These are phyloP conservation scores for Claviceps sp. DNA, from an alignment of 2,329 filamentous ascomycete genomes.

Conservation along the genomic window DNA sequence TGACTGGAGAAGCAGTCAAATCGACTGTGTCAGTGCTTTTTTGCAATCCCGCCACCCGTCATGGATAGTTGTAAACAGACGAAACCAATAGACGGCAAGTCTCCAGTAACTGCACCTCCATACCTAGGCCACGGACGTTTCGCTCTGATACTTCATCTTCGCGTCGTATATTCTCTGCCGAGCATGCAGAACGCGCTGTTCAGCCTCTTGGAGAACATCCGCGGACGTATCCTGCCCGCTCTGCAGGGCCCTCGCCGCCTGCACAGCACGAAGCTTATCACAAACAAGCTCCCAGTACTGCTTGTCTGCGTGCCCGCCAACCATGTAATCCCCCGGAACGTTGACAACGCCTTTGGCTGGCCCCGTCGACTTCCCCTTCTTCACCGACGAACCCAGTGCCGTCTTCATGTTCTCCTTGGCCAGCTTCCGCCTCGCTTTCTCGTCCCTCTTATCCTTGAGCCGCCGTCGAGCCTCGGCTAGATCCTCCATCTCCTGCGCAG, in stretches of 20 bases:
- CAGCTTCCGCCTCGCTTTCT: slow-evolving; percentile 24
- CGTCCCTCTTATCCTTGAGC: slow-evolving; percentile 27
- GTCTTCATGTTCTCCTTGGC: slow-evolving; percentile 22
- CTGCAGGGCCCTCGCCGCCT: slow-evolving; percentile 20
- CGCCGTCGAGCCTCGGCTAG: slow-evolving; percentile 23
- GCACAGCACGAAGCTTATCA: slow-evolving; percentile 27
- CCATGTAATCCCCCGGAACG: slow-evolving; percentile 23
- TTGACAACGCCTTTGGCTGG: slow-evolving; percentile 21
- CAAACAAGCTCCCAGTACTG: slow-evolving; percentile 28
- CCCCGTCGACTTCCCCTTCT: slow-evolving; percentile 10
- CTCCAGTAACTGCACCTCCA: background rate
- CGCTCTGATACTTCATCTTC: slow-evolving; percentile 22
- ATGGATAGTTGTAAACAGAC: no score
- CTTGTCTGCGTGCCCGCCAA: slow-evolving; percentile 17
- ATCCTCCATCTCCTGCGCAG: slow-evolving; percentile 26
- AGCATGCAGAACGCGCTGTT: slow-evolving; percentile 16
- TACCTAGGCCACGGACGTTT: slow-evolving; percentile 11
- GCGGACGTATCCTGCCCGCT: slow-evolving; percentile 11
- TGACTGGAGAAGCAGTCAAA: slow-evolving; percentile 19
- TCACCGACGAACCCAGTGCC: slow-evolving; percentile 5
- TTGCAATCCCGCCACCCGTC: no score
- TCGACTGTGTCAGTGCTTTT: no score
- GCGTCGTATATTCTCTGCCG: slow-evolving; percentile 23
- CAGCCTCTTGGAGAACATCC: slow-evolving; percentile 17
- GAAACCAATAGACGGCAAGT: no score